Evolutionary conservation across 1,284 basidiomycete genomes (phyloP).

Genomic region (Leccinum fuscescens): DNA sequence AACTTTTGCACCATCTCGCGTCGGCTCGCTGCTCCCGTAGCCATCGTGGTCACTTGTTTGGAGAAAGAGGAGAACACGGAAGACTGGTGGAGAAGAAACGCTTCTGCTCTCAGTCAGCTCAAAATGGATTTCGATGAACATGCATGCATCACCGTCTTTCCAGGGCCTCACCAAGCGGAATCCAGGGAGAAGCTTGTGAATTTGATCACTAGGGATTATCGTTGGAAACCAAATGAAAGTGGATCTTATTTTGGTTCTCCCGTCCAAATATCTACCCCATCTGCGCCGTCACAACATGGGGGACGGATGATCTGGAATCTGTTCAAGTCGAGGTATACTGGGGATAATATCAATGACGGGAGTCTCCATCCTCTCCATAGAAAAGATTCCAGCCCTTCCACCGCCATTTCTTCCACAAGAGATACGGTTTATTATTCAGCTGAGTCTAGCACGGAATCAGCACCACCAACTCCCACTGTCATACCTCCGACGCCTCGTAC

Average conservation of each 20-base stretch:
- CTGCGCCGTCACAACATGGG: not conserved
- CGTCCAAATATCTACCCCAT: not conserved
- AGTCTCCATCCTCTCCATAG: not conserved
- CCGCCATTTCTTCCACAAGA: not conserved
- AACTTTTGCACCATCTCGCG: constrained; percentile 26
- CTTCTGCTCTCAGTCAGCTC: not conserved
- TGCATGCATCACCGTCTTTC: constrained; percentile 26
- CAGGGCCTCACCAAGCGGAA: constrained; percentile 5
- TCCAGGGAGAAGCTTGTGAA: constrained; percentile 16
- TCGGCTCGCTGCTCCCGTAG: constrained; percentile 26
- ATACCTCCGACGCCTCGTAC: constrained; percentile 12
- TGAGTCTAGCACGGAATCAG: constrained; percentile 13
- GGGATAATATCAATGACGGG: not conserved
- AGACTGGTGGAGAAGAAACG: constrained; percentile 30
- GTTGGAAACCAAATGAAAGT: constrained; percentile 7
- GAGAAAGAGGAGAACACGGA: constrained; percentile 25
- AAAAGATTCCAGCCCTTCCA: not conserved
- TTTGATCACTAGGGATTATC: constrained; percentile 10
- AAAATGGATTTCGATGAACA: constrained; percentile 27
- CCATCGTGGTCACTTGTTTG: constrained; percentile 23
- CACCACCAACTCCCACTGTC: constrained; percentile 11
- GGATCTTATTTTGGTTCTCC: constrained; percentile 21
- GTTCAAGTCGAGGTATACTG: not conserved
- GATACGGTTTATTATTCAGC: constrained; percentile 9
- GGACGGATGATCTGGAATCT: not conserved